phyloP scores from a whole-genome alignment of 2,329 filamentous ascomycete genomes.

The Chaetomiaceae sp. region DNA sequence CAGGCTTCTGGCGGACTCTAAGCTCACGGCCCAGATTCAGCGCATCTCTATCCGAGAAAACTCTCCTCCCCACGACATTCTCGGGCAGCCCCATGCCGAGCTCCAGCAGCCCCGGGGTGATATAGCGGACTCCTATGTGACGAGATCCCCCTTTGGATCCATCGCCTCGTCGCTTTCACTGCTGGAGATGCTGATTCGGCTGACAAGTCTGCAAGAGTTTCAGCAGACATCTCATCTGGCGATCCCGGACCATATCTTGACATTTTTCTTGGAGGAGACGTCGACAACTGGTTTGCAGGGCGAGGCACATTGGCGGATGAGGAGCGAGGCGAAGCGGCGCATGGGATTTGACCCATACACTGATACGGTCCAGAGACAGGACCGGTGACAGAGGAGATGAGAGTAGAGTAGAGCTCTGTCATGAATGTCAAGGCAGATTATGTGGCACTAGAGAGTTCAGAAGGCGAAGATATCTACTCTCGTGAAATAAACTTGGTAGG shows the following conservation, averaged over 20 bases:
- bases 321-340: conserved; percentile 43
- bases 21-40: conserved; percentile 39
- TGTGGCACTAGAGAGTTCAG: no score
- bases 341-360: conserved; percentile 56
- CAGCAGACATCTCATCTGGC: conserved; percentile 85
- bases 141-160: conserved; percentile 47
- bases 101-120: conserved; percentile 15
- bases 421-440: no score
- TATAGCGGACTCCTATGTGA: conserved; percentile 32
- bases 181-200: conserved; percentile 80
- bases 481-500: no score
- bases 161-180: conserved; percentile 62
- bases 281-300: conserved; percentile 49
- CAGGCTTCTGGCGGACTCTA: conserved; percentile 36
- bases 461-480: no score
- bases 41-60: conserved; percentile 34
- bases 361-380: conserved; percentile 36
- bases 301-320: conserved; percentile 41
- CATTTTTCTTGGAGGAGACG: conserved; percentile 72
- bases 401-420: no score
- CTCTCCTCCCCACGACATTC: conserved; percentile 11
- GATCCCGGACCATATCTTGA: conserved; percentile 82
- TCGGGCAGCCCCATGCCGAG: background rate
- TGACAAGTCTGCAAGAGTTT: conserved; percentile 85
- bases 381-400: background rate